A percentile compares a stretch with the other conserved stretches of the same genome.
These are phyloP conservation scores for Pseudogymnoascus sp. DNA, from an alignment of 2,329 filamentous ascomycete genomes.

Conservation along the genomic window DNA sequence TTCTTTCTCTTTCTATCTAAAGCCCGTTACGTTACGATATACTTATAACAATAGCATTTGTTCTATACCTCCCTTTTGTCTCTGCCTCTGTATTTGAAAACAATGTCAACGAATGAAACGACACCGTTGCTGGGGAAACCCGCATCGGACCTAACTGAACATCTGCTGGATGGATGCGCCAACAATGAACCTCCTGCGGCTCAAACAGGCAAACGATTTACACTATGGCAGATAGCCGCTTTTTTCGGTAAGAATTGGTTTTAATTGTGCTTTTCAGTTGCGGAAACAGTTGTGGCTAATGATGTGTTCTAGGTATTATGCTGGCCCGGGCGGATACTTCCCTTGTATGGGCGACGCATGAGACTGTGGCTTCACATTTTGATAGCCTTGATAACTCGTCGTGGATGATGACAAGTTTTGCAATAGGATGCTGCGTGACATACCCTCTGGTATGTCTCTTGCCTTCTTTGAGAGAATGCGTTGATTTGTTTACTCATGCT, in stretches of 20 bases:
- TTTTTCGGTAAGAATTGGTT: not conserved
- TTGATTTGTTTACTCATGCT: not conserved
- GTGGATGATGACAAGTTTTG: slow-evolving; percentile 21
- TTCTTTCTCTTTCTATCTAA: not conserved
- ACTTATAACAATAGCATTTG: not conserved
- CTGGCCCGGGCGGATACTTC: slow-evolving; percentile 18
- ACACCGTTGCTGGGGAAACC: not conserved
- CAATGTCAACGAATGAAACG: not conserved
- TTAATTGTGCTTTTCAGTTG: not conserved
- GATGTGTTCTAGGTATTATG: slow-evolving; percentile 16
- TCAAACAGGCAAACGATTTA: not conserved
- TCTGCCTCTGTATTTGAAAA: not conserved
- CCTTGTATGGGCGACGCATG: slow-evolving; percentile 19
- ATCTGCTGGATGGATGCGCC: not conserved
- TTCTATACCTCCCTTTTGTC: too few species aligned
- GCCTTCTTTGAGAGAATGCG: not conserved
- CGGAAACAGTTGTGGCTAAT: slow-evolving; percentile 12
- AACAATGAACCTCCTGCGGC: not conserved
- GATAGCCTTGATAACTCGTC: slow-evolving; percentile 17
- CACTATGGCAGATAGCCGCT: not conserved
- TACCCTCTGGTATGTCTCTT: slow-evolving; percentile 16
- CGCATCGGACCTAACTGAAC: not conserved
- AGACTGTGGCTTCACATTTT: slow-evolving; percentile 18
- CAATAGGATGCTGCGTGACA: slow-evolving; percentile 19
- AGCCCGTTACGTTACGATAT: not conserved